phyloP scores from a whole-genome alignment of 139 green algal genomes.

The Chlamydomonas schloesseri region DNA sequence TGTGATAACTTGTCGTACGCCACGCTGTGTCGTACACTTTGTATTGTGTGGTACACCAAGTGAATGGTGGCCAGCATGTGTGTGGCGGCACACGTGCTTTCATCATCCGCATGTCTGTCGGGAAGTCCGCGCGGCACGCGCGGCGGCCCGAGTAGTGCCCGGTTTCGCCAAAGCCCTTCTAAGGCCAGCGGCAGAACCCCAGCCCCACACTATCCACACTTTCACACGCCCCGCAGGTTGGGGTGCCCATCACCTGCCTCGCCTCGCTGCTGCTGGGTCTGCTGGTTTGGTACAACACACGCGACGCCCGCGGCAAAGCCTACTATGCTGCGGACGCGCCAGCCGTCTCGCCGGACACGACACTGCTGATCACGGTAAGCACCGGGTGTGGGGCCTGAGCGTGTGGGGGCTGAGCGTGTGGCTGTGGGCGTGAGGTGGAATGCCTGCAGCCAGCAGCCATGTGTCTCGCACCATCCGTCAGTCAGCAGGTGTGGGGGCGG shows the following conservation, averaged over 20 bases:
- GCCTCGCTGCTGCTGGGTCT: neutral
- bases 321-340: constrained; percentile 24
- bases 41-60: neutral
- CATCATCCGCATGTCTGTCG: too few relatives aligned
- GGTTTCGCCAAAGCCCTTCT: neutral
- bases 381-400: too few relatives aligned
- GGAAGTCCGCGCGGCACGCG: neutral
- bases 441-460: too few relatives aligned
- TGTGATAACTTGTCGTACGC: too few relatives aligned
- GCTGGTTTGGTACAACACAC: constrained; percentile 4
- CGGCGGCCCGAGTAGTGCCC: neutral
- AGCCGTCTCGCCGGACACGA: constrained; percentile 15
- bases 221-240: neutral
- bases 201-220: neutral
- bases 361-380: constrained; percentile 13
- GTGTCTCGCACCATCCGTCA: too few relatives aligned
- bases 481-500: too few relatives aligned
- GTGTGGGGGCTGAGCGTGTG: too few relatives aligned
- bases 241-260: constrained; percentile 13
- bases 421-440: too few relatives aligned
- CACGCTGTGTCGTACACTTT: too few relatives aligned
- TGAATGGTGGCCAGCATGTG: neutral
- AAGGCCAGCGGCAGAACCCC: too few relatives aligned
- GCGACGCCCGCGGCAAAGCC: constrained; percentile 9
- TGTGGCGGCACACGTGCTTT: too few relatives aligned